Base-by-base conservation (phyloP, 2,329 filamentous ascomycete genomes). In the Penicillium sp. region DNA sequence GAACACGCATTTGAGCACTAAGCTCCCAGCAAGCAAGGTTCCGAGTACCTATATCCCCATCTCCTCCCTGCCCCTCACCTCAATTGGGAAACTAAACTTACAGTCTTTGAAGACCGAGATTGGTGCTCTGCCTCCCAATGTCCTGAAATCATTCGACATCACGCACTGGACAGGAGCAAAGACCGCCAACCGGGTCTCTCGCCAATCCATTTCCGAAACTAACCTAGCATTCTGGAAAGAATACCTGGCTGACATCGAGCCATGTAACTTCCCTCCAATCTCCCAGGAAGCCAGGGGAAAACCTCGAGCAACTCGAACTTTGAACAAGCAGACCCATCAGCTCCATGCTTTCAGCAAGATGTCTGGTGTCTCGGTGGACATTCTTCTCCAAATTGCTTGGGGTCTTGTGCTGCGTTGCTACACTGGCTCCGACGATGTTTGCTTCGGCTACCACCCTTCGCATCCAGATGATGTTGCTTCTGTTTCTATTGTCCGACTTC, bases 211-310 rank as follows among this genome's bases (percentile, higher is more conserved):
- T 39, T 52, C 55, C 4, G 53, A 59, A 14, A 51, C 47, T 3
- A 64, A 63, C 23, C 41, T 68, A 11, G 50, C 55, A 11, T 72
- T 70, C 47, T 74, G 71, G 71, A 70, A 64, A 37, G 47, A 54
- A 0, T 67, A 71, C 29, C 57, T 73, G 6, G 55, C 58, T 2
- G 68, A 66, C 7, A 41, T 66, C 14, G 68, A 73, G 47, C 66
- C 71, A 1, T 73, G 69, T 45, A 55, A 66, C 32, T 72, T 74
- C 46, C 71, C 70, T 3, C 32, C 47, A 1, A 36, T 62, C 6
- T 49, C 42, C 2, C 33, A 43, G 0, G 48, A 45, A 2, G 23
- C 42, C n/a, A 27, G 7, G 2, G 34, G 41, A 2, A 29, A 32
- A 2, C 33, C 28, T 3, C 44, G 18, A 13, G 52, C 27, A 5